Evolutionary conservation across 805 yeast genomes (phyloP), one percentile per base, ranked within the genome.

Genomic region (Wickerhamiella qilinensis): DNA sequence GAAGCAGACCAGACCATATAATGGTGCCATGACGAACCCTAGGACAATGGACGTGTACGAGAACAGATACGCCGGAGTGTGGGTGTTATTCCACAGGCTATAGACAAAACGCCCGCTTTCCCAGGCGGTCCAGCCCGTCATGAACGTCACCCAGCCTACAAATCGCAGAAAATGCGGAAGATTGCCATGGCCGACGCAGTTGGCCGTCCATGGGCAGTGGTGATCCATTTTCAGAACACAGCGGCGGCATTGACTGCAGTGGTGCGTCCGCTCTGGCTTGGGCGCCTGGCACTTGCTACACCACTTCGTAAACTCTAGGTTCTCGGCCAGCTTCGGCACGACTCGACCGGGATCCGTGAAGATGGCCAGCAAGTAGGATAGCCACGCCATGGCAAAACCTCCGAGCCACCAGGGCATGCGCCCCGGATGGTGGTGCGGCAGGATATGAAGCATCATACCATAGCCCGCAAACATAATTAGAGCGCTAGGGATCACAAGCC

Each of bases 131-230:
- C 50, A 46, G 6, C 45, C 42, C 11, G 43, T 43, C 20, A 41
- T 44, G 15, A 68, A 20, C 2, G 73, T 58, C 2, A 72, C 61
- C 50, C 76, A 75, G 5, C 66, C 33, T 38, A 85, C 56, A 52
- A 80, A 79, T 54, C 84, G 94, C 20, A 83, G 55, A 52, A 86
- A 88, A 53, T 64, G 71, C 58, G 84, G 80, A 46, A 81, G 85
- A 57, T 88, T 88, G 21, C 61, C 60, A 57, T 72, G 78, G 0
- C 97, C 97, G 41, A 88, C 71, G 56, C 96, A 86, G 4, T 73
- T 65, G 2, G 93, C 77, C 56, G 85, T 84, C 97, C 97, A 88
- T 0, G 96, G 96, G 69, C 56, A 93, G 60, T 58, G 70, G 69
- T 42, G 80, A 65, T 40, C 86, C 83, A 56, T 78, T 68, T 44